Evolutionary conservation across 345 rosid genomes (phyloP).

Genomic region (Corymbia maculata): DNA sequence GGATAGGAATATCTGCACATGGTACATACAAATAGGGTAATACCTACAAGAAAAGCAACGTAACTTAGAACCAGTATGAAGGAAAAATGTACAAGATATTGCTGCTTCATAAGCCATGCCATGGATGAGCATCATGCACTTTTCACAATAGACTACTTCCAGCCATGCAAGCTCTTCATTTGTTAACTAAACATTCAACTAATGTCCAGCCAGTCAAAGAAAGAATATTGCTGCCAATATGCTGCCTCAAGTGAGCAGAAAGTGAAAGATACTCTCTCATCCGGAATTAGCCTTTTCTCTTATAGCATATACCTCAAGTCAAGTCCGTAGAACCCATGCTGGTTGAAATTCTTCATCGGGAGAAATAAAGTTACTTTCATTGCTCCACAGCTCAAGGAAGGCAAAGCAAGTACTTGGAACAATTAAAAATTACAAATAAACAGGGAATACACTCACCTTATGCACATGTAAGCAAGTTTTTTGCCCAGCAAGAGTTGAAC

Average conservation of each 20-base stretch:
- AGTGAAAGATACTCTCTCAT: neutral
- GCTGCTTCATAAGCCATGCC: neutral
- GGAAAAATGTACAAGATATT: neutral
- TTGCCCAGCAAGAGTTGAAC: slow-evolving; percentile 90
- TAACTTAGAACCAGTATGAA: neutral
- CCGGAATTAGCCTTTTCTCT: neutral
- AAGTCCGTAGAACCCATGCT: neutral
- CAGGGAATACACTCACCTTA: slow-evolving; percentile 23
- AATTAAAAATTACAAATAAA: neutral
- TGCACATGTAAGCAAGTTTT: slow-evolving; percentile 94
- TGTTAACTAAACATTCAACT: neutral
- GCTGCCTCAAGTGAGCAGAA: neutral
- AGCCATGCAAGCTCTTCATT: neutral
- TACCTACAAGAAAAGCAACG: slow-evolving; percentile 39
- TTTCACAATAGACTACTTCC: neutral
- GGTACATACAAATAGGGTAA: slow-evolving; percentile 88
- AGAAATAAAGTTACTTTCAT: neutral
- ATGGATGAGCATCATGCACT: neutral
- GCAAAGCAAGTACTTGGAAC: neutral
- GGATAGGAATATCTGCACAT: slow-evolving; percentile 42
- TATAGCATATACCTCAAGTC: neutral
- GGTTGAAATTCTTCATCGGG: neutral
- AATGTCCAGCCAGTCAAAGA: neutral
- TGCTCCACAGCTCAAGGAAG: neutral
- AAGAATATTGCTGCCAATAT: neutral